Base-by-base conservation (phyloP, 2,329 filamentous ascomycete species). In the Neobulgaria alba region DNA sequence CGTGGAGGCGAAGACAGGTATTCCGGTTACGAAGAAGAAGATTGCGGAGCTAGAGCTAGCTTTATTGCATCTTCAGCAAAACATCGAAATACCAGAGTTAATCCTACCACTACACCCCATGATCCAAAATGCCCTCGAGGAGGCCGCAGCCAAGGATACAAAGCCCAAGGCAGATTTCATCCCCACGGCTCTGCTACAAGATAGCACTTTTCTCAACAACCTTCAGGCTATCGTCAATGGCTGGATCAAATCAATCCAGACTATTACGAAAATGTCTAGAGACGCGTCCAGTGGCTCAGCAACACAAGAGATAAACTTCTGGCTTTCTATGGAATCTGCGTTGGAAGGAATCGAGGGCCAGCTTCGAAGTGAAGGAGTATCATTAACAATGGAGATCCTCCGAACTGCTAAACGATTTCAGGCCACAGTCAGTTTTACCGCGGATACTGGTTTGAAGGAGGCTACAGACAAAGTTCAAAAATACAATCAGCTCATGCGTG, bases 231-330 rank as follows among this genome's bases (percentile, higher is more conserved):
- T 82, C 36, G 92, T 96, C 46, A 98, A 96, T 62, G 82, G 82
- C 48, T 99, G 92, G 92, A 98, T 98, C 67, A 94, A 94, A 67
- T 94, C 90, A 9, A 98, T 99, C 50, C 90, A 95, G 61, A 82
- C 83, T 35, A 93, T 95, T 53, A 98, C 92, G 29, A 93, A 93
- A 65, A 84, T 95, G 69, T 86, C 87, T 30, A 80, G 88, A 57
- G 92, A 98, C 55, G 79, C 86, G 1, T 68, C 71, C 3, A 75
- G 57, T 69, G 73, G 79, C 21, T 94, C 88, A 16, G 92, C 92
- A 21, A 90, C 86, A 42, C 92, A 96, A 62, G 92, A 99, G 63
- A 95, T 98, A 63, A 95, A 95, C 63, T 98, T 98, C 59, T 99
- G 92, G 92, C 64, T 98, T 37, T 93, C 88, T 2, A 95, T 98